Evolutionary conservation across 805 yeast species (phyloP).

Genomic region (Ogataea philodendri): DNA sequence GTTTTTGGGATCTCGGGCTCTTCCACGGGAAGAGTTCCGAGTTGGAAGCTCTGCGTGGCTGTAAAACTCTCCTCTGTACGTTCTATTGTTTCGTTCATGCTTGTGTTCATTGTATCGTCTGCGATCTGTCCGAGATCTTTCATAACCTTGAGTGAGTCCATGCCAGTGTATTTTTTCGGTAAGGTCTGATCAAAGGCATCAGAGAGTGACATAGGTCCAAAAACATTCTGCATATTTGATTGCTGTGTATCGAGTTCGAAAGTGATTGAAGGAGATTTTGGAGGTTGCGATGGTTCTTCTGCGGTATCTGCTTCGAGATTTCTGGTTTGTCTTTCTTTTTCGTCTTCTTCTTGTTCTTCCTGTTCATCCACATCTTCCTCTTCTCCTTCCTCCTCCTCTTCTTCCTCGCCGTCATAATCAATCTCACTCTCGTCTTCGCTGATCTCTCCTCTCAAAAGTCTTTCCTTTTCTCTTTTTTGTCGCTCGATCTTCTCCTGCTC

Average conservation of each 20-base stretch:
- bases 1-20: constrained; percentile 14
- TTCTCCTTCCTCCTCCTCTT: constrained; percentile 25
- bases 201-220: constrained; percentile 23
- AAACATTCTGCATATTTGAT: neutral
- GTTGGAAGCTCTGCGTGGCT: constrained; percentile 1
- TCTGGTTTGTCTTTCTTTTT: too few species aligned
- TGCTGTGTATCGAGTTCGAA: constrained; percentile 17
- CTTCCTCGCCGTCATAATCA: constrained; percentile 23
- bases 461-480: constrained; percentile 9
- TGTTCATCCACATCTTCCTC: constrained; percentile 27
- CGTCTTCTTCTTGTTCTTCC: constrained; percentile 20
- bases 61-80: constrained; percentile 3
- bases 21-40: constrained; percentile 9
- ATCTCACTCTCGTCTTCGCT: constrained; percentile 33
- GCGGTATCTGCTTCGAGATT: too few species aligned
- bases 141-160: constrained; percentile 20
- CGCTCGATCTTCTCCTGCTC: constrained; percentile 19
- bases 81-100: constrained; percentile 17
- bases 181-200: constrained; percentile 26
- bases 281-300: neutral
- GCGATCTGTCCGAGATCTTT: constrained; percentile 20
- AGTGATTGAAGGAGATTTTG: constrained; percentile 12
- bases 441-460: constrained; percentile 25
- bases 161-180: constrained; percentile 24
- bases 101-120: constrained; percentile 8